phyloP scores from a whole-genome alignment of 257 asterid species.

The Plantago elongata region DNA sequence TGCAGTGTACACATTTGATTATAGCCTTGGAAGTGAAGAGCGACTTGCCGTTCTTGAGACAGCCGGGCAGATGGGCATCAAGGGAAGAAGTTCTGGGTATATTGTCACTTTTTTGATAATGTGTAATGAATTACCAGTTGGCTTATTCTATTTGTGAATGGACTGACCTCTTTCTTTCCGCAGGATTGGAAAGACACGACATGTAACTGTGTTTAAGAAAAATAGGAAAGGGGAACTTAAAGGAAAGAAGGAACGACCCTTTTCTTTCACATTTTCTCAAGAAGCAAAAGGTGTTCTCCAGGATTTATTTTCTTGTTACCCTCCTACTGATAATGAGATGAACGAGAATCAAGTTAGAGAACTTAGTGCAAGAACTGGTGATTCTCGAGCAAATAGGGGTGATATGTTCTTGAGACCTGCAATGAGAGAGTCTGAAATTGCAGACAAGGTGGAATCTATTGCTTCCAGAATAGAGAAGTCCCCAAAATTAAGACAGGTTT shows the following conservation, averaged over 20 bases:
- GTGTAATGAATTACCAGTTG: background rate
- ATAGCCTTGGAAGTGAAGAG: slow-evolving; percentile 38
- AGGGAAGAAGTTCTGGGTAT: slow-evolving; percentile 76
- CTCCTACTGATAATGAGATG: slow-evolving; percentile 62
- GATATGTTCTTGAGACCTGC: slow-evolving; percentile 61
- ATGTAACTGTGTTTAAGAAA: slow-evolving; percentile 50
- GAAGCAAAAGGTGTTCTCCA: slow-evolving; percentile 52
- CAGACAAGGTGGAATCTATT: slow-evolving; percentile 43
- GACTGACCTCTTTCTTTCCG: slow-evolving; percentile 1
- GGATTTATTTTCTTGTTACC: slow-evolving; percentile 64
- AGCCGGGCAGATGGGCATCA: slow-evolving; percentile 63
- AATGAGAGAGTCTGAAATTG: slow-evolving; percentile 46
- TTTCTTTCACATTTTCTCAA: slow-evolving; percentile 56
- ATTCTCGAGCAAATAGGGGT: slow-evolving; percentile 29
- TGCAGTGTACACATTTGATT: slow-evolving; percentile 66
- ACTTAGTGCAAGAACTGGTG: slow-evolving; percentile 25
- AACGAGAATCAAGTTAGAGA: slow-evolving; percentile 34
- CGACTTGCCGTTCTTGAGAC: slow-evolving; percentile 64
- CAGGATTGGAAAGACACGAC: slow-evolving; percentile 58
- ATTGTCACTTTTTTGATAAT: slow-evolving; percentile 18
- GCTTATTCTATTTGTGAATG: background rate
- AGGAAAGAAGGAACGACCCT: slow-evolving; percentile 34
- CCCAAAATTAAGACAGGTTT: slow-evolving; percentile 62
- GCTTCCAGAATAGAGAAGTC: slow-evolving; percentile 45
- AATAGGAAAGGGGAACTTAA: slow-evolving; percentile 21